Evolutionary conservation across 345 rosid genomes (phyloP), one percentile per base, ranked within the genome.

Genomic region (Sisymbrium altissimum): DNA sequence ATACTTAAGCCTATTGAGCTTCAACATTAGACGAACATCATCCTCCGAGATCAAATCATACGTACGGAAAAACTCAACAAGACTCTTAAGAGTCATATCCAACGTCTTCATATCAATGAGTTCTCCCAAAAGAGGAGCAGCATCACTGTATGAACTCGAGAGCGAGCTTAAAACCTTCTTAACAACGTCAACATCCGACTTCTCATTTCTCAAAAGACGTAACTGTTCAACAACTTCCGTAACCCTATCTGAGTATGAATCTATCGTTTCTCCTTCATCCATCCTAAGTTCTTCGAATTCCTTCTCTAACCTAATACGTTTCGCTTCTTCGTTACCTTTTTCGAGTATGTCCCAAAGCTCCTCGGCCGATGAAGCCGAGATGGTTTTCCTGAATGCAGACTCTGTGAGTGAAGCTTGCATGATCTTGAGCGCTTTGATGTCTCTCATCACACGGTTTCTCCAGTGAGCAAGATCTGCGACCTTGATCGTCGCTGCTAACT

Each of bases 291-390:
- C 29, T n/a, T 52, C 54, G 27, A 63, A 55, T 54, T 73, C 38
- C n/a, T 64, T 64, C 64, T 72, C 76, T 64, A 72, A 32, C 1
- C 77, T 44, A 43, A 9, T 30, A 2, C 43, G 30, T 0, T 43
- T 55, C 11, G 65, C 49, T 46, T 55, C 11, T 43, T 73, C 66
- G 21, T 73, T 55, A 65, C 66, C 49, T 56, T 35, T 56, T 10
- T 35, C 0, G 0, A 74, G 78, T 41, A n/a, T 45, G 57, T 57
- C 52, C 78, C 78, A 74, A 13, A 74, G 33, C 0, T 74, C 72
- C 3, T 73, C 66, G 52, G 78, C 58, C 3, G 78, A 35, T 56
- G 59, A 0, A 19, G 44, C 50, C 8, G 64, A 7, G 66, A 65
- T 10, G 1, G 60, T 66, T 35, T 36, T 66, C 53, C 43, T 57